These are phyloP conservation scores for Dalbergia oliveri DNA, from an alignment of 306 rosid species.

Conservation along the genomic window DNA sequence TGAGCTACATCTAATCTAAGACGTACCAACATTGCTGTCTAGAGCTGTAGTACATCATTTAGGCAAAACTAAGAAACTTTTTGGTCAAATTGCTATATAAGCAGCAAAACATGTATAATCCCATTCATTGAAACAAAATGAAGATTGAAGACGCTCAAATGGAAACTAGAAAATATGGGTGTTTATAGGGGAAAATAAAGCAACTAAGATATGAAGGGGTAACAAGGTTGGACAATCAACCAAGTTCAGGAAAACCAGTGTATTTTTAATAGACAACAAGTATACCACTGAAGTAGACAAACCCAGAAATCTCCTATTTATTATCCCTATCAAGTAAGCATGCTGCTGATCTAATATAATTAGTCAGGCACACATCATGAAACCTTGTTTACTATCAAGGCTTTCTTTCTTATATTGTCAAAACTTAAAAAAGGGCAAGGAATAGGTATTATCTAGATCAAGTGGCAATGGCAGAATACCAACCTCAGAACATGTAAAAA, in stretches of 20 bases:
- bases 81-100: neutral
- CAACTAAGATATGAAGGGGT: slow-evolving; percentile 22
- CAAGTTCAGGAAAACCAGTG: slow-evolving; percentile 3
- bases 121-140: neutral
- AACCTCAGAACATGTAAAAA: slow-evolving; percentile 85
- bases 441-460: slow-evolving; percentile 12
- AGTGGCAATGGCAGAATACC: slow-evolving; percentile 42
- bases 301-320: slow-evolving; percentile 5
- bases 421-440: slow-evolving; percentile 8
- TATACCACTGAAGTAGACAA: neutral
- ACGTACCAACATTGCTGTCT: neutral
- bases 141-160: slow-evolving; percentile 33
- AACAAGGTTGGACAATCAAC: slow-evolving; percentile 12
- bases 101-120: slow-evolving; percentile 1
- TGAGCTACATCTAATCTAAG: neutral
- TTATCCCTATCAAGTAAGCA: slow-evolving; percentile 24
- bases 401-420: slow-evolving; percentile 1
- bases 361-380: neutral
- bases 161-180: neutral
- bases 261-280: neutral
- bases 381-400: slow-evolving; percentile 11
- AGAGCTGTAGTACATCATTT: neutral
- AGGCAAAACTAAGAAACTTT: neutral
- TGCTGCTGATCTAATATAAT: neutral
- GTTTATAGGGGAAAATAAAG: slow-evolving; percentile 26